phyloP scores from a whole-genome alignment of 2,329 filamentous ascomycete genomes.

The Waltergamsia citrina region DNA sequence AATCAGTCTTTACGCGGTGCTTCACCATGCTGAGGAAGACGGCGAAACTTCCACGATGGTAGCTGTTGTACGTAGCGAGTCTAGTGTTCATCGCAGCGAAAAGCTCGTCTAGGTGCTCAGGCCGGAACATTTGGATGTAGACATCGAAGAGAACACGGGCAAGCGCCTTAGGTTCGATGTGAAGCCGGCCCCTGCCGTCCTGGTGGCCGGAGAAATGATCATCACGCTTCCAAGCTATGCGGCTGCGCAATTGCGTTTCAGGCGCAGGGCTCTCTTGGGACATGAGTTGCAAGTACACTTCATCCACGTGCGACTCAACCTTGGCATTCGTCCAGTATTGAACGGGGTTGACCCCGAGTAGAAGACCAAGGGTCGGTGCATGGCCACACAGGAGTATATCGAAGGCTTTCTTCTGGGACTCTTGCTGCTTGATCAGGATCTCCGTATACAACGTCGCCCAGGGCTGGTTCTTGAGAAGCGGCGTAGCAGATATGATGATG shows the following conservation, averaged over 20 bases:
- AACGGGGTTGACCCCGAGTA: conserved; percentile 39
- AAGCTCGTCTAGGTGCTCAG: conserved; percentile 20
- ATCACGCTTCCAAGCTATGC: conserved; percentile 25
- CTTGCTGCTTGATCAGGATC: conserved; percentile 22
- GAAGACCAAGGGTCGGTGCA: conserved; percentile 31
- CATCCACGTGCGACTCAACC: conserved; percentile 26
- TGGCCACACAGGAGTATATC: conserved; percentile 35
- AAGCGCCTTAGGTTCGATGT: conserved; percentile 26
- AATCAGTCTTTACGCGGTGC: conserved; percentile 22
- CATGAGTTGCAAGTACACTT: conserved; percentile 20
- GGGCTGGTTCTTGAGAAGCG: conserved; percentile 31
- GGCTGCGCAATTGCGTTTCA: conserved; percentile 15
- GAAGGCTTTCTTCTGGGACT: conserved; percentile 17
- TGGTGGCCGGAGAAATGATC: conserved; percentile 16
- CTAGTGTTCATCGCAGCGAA: conserved; percentile 6
- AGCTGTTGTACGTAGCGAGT: conserved; percentile 14
- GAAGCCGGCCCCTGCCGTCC: conserved; percentile 12
- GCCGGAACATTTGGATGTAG: conserved; percentile 34
- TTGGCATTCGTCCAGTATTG: conserved; percentile 42
- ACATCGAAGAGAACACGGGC: conserved; percentile 26
- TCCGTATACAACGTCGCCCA: conserved; percentile 42
- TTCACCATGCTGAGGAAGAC: conserved; percentile 26
- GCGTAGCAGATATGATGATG: conserved; percentile 28
- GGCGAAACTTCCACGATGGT: conserved; percentile 28
- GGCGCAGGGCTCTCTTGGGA: conserved; percentile 1